Conservation (phyloP, 306 rosid genomes). For the Casuarina glauca region DNA sequence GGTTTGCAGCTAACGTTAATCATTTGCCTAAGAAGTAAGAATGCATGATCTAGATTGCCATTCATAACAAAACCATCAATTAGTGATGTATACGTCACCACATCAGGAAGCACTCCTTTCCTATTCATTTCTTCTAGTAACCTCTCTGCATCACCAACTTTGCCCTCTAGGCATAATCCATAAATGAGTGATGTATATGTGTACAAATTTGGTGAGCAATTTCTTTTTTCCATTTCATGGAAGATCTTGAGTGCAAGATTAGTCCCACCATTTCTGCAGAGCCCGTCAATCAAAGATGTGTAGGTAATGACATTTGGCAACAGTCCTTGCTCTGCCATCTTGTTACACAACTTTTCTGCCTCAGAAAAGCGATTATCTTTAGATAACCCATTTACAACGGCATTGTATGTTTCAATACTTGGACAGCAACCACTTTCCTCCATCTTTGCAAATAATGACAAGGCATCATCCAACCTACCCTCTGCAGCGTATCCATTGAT, state of each 20-base stretch:
- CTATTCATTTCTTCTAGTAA: constrained; percentile 39
- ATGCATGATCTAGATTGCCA: constrained; percentile 41
- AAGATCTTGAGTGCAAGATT: constrained; percentile 39
- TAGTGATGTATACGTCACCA: constrained; percentile 42
- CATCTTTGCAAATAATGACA: constrained; percentile 36
- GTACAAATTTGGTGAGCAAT: constrained; percentile 39
- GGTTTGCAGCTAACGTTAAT: constrained; percentile 38
- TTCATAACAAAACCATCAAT: constrained; percentile 47
- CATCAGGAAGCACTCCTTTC: constrained; percentile 46
- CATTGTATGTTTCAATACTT: constrained; percentile 42
- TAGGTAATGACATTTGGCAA: constrained; percentile 43
- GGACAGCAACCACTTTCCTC: constrained; percentile 35
- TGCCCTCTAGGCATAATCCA: constrained; percentile 46
- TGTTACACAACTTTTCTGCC: constrained; percentile 28
- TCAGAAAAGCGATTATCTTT: constrained; percentile 30
- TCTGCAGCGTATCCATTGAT: constrained; percentile 38
- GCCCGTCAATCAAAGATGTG: constrained; percentile 42
- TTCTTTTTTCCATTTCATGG: constrained; percentile 39
- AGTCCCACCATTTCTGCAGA: constrained; percentile 39
- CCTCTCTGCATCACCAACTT: constrained; percentile 41
- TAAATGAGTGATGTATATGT: constrained; percentile 44
- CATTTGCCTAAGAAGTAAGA: constrained; percentile 38
- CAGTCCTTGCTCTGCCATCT: constrained; percentile 37
- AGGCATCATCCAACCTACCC: constrained; percentile 34
- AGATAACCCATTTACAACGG: constrained; percentile 39